These are phyloP conservation scores for Leccinum subrobustum DNA, from an alignment of 1,284 basidiomycete species.

Conservation along the genomic window DNA sequence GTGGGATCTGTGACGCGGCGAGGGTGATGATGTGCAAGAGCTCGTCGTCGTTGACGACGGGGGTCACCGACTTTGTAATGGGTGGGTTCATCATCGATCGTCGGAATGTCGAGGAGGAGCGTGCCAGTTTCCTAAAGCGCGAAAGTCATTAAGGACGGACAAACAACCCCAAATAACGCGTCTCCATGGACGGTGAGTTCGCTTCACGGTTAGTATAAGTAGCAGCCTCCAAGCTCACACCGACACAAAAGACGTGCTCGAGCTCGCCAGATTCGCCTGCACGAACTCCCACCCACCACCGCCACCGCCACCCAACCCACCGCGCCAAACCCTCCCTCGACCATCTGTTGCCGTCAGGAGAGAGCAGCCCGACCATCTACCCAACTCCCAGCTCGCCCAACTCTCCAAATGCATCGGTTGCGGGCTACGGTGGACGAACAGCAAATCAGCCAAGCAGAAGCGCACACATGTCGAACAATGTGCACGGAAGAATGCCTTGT, in stretches of 20 bases:
- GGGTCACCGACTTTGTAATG: constrained; percentile 27
- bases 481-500: constrained; percentile 55
- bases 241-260: not conserved
- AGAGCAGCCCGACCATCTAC: constrained; percentile 34
- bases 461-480: constrained; percentile 64
- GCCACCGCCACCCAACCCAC: not conserved
- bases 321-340: constrained; percentile 3
- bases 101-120: constrained; percentile 7
- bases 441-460: constrained; percentile 63
- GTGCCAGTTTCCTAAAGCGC: not conserved
- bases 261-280: constrained; percentile 38
- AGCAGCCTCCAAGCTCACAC: not conserved
- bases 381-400: constrained; percentile 44
- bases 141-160: constrained; percentile 11
- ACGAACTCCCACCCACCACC: not conserved
- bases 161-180: constrained; percentile 36
- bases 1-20: constrained; percentile 70
- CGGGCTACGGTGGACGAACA: constrained; percentile 61
- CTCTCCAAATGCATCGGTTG: constrained; percentile 66
- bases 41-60: constrained; percentile 50
- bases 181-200: constrained; percentile 19
- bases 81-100: constrained; percentile 23
- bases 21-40: constrained; percentile 62
- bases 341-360: not conserved
- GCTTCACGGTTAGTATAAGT: not conserved